Percentiles rank a stretch among this genome's conserved stretches.
These are phyloP conservation scores for Lasiosphaeriaceae sp. DNA, from an alignment of 495 filamentous ascomycete genomes.

Conservation along the genomic window DNA sequence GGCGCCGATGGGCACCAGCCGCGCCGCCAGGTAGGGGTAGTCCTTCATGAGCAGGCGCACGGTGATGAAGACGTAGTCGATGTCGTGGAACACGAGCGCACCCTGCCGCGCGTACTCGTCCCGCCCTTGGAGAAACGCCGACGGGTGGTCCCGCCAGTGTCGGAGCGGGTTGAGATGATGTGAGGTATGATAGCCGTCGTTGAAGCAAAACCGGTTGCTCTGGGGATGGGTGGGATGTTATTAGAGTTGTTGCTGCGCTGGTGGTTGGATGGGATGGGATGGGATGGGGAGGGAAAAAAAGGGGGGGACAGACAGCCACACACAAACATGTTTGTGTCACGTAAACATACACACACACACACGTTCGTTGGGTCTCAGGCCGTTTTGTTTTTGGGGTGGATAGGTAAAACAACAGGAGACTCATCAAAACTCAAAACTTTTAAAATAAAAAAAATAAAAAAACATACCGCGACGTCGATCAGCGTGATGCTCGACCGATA, in stretches of 20 bases:
- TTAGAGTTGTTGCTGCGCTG: background rate
- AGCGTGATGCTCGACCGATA: constrained; percentile 67
- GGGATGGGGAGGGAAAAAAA: background rate
- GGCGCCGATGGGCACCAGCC: constrained; percentile 62
- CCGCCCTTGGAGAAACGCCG: constrained; percentile 58
- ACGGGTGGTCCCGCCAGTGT: constrained; percentile 73
- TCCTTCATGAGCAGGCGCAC: constrained; percentile 57
- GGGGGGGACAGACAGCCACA: too few species aligned
- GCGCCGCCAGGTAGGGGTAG: constrained; percentile 58
- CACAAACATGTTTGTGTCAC: too few species aligned
- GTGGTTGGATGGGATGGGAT: background rate
- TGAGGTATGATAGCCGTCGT: constrained; percentile 76
- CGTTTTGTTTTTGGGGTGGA: background rate
- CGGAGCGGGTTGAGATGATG: constrained; percentile 71
- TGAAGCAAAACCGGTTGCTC: constrained; percentile 73
- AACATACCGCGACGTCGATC: constrained; percentile 65
- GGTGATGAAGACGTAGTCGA: constrained; percentile 71
- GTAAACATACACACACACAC: too few species aligned
- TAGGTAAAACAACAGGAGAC: background rate
- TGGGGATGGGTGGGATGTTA: constrained; percentile 16
- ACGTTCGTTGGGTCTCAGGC: background rate
- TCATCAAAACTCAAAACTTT: too few species aligned
- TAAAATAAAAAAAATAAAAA: background rate
- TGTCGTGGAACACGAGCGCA: constrained; percentile 64
- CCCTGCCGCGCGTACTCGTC: constrained; percentile 51